These are phyloP conservation scores for Dictyophora rubrovolvata DNA, from an alignment of 768 basidiomycete genomes.

Conservation along the genomic window DNA sequence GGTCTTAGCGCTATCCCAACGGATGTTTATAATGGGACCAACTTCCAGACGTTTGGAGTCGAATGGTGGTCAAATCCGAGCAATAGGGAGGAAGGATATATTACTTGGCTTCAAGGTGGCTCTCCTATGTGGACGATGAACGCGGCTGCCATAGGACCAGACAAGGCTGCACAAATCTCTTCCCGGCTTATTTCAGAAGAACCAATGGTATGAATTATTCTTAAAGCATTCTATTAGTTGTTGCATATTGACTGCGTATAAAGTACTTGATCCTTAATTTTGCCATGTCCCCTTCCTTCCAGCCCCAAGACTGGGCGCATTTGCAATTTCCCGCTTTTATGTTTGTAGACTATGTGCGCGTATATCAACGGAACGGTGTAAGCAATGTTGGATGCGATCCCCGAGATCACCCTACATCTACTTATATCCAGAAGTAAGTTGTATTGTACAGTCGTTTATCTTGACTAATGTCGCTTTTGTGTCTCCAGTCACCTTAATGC, in stretches of 20 bases:
- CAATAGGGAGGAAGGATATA: conserved; percentile 56
- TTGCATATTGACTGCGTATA: not conserved
- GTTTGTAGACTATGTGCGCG: conserved; percentile 83
- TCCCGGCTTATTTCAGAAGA: conserved; percentile 74
- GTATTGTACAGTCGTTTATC: conserved; percentile 10
- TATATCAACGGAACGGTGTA: conserved; percentile 74
- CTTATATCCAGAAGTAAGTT: conserved; percentile 63
- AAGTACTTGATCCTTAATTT: conserved; percentile 82
- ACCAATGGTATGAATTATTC: conserved; percentile 60
- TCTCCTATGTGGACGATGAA: conserved; percentile 63
- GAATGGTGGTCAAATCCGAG: conserved; percentile 74
- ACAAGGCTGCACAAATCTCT: conserved; percentile 45
- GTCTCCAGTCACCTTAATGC: conserved; percentile 35
- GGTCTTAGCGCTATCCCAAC: conserved; percentile 49
- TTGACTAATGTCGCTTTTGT: not conserved
- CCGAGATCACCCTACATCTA: conserved; percentile 59
- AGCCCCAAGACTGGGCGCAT: conserved; percentile 58
- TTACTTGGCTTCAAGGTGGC: conserved; percentile 73
- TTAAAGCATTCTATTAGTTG: not conserved
- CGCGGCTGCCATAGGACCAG: conserved; percentile 54
- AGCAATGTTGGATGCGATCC: conserved; percentile 75
- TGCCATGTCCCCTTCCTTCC: conserved; percentile 71
- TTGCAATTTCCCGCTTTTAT: conserved; percentile 70
- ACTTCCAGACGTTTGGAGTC: conserved; percentile 56
- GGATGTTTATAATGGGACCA: conserved; percentile 43